Evolutionary conservation across 75 land plant species (phyloP), one percentile per base, ranked within the genome.

Genomic region (Ceratopteris richardii): DNA sequence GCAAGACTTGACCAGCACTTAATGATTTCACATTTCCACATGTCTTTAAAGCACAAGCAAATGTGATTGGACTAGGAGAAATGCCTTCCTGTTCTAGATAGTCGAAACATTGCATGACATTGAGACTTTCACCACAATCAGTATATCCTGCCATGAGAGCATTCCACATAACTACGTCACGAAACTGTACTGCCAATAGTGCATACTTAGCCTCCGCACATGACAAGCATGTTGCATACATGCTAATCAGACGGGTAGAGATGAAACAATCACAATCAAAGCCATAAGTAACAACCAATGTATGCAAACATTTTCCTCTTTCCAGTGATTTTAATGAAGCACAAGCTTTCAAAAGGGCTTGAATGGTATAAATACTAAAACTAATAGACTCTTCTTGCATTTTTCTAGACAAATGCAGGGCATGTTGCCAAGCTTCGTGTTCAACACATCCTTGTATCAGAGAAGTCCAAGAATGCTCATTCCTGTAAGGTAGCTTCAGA

Each of bases 311-410:
- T 52, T 26, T n/a, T 19, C 63, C 48, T 31, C 27, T n/a, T 6
- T 52, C 54, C 25, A 52, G 14, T 7, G 6, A 20, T 26, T 52
- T 52, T 11, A 69, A 30, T 14, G 24, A 39, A 21, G 72, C 40
- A 23, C 67, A 67, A 42, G 80, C 71, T 16, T 48, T 61, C 25
- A 86, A 48, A 27, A 79, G 20, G 16, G 72, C 60, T 26, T 63
- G 54, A n/a, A 82, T 42, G n/a, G 81, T 66, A 54, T 73, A 74
- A 16, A 71, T 72, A 33, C 77, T 69, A 17, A 72, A 69, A 21
- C 46, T 7, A 10, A 72, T 30, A 21, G 50, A 29, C 14, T 41
- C 26, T 12, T 17, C 23, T 7, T 21, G 76, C 76, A 81, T 72
- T 30, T 51, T 33, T 31, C 10, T 26, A 37, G 65, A 56, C 7